Conservation (phyloP, 1,284 basidiomycete genomes). For the Cystobasidium slooffiae region DNA sequence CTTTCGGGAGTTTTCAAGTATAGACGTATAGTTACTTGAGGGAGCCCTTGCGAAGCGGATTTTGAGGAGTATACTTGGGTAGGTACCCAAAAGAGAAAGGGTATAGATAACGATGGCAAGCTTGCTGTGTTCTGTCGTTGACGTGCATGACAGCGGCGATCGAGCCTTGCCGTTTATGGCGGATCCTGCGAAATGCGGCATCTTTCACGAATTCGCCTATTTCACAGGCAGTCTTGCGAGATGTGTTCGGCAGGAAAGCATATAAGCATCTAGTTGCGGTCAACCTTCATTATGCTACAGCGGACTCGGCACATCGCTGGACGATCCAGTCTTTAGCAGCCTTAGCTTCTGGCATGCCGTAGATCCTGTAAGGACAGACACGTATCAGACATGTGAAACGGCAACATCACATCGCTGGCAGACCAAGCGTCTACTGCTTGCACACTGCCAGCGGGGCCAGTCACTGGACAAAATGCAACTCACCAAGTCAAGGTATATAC, state of each 20-base stretch:
- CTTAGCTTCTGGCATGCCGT: conserved; percentile 19
- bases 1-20: background rate
- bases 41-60: too few relatives aligned
- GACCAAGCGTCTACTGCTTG: too few relatives aligned
- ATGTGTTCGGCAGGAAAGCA: background rate
- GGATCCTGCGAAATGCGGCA: too few relatives aligned
- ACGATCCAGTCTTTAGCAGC: conserved; percentile 37
- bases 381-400: too few relatives aligned
- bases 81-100: too few relatives aligned
- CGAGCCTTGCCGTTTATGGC: too few relatives aligned
- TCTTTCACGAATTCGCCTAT: too few relatives aligned
- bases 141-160: too few relatives aligned
- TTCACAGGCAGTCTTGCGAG: background rate
- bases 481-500: conserved; percentile 25
- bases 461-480: background rate
- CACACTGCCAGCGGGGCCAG: background rate
- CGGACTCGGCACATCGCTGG: background rate
- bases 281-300: background rate
- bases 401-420: background rate
- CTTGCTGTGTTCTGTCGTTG: too few relatives aligned
- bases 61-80: too few relatives aligned
- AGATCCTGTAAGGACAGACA: conserved; percentile 10
- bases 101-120: too few relatives aligned
- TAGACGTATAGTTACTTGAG: too few relatives aligned
- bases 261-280: background rate